phyloP scores from a whole-genome alignment of 345 rosid species.

The Rhizophora mangle region DNA sequence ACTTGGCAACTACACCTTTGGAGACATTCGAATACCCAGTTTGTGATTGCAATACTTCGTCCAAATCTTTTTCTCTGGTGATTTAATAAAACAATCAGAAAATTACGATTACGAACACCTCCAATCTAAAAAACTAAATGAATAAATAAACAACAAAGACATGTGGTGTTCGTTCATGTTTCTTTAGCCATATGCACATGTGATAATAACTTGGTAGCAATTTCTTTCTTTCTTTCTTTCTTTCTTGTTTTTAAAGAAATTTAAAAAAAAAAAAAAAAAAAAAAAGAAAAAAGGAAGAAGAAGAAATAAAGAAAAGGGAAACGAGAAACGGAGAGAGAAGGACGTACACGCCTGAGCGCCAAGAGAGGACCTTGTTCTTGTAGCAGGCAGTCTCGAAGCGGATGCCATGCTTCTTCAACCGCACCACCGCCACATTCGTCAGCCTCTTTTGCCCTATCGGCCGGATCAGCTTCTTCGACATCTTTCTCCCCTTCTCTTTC shows the following conservation, averaged over 20 bases:
- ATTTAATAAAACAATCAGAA: too few species aligned
- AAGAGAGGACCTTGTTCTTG: slow-evolving; percentile 97
- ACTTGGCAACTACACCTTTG: slow-evolving; percentile 89
- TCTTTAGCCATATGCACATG: too few species aligned
- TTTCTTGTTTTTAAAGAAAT: too few species aligned
- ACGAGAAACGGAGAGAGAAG: neutral
- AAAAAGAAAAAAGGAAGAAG: neutral
- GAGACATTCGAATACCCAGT: slow-evolving; percentile 89
- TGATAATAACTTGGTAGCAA: too few species aligned
- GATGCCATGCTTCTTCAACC: slow-evolving; percentile 75
- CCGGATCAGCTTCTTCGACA: slow-evolving; percentile 81
- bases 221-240: too few species aligned
- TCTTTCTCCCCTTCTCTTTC: slow-evolving; percentile 7
- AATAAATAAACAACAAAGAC: too few species aligned
- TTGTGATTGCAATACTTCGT: slow-evolving; percentile 94
- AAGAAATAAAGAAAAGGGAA: neutral
- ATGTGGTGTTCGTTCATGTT: too few species aligned
- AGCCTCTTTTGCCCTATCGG: slow-evolving; percentile 94
- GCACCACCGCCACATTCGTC: slow-evolving; percentile 93
- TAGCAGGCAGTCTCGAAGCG: slow-evolving; percentile 98
- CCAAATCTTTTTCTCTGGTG: slow-evolving; percentile 86
- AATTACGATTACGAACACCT: too few species aligned
- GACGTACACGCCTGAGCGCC: slow-evolving; percentile 96
- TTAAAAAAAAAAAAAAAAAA: too few species aligned
- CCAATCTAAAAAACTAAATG: too few species aligned